Percentiles rank a stretch among this genome's conserved stretches.
phyloP scores from a whole-genome alignment of 148 eudicot genomes.

The Heliamphora exappendiculata region DNA sequence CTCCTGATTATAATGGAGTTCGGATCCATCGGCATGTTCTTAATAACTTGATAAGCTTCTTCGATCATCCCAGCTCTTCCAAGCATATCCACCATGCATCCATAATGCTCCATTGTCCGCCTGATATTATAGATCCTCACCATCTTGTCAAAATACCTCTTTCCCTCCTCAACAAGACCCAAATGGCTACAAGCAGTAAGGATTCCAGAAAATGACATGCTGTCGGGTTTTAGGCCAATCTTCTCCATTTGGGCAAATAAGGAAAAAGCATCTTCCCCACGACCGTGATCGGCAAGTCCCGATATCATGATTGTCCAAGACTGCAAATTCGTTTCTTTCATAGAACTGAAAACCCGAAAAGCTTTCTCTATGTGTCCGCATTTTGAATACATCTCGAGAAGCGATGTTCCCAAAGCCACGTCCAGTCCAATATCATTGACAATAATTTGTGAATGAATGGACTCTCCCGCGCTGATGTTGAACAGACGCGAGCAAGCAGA shows the following conservation, averaged over 20 bases:
- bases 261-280: slow-evolving; percentile 28
- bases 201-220: slow-evolving; percentile 25
- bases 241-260: slow-evolving; percentile 29
- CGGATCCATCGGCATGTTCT: slow-evolving; percentile 32
- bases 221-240: slow-evolving; percentile 30
- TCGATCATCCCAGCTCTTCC: slow-evolving; percentile 36
- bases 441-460: slow-evolving; percentile 26
- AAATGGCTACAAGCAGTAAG: slow-evolving; percentile 38
- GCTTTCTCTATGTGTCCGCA: slow-evolving; percentile 31
- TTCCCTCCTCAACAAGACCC: slow-evolving; percentile 29
- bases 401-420: slow-evolving; percentile 31
- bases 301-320: slow-evolving; percentile 42
- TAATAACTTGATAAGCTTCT: slow-evolving; percentile 35
- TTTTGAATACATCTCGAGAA: slow-evolving; percentile 36
- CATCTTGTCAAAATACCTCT: slow-evolving; percentile 28
- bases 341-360: slow-evolving; percentile 23
- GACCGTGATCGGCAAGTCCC: slow-evolving; percentile 31
- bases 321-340: slow-evolving; percentile 30
- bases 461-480: slow-evolving; percentile 23
- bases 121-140: slow-evolving; percentile 16
- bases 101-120: slow-evolving; percentile 43
- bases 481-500: slow-evolving; percentile 38
- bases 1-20: slow-evolving; percentile 36
- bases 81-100: slow-evolving; percentile 42
- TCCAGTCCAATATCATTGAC: slow-evolving; percentile 15